A percentile compares a stretch with the other conserved stretches of the same genome.
phyloP scores from a whole-genome alignment of 441 rosid species.

The Pelargonium australe region DNA sequence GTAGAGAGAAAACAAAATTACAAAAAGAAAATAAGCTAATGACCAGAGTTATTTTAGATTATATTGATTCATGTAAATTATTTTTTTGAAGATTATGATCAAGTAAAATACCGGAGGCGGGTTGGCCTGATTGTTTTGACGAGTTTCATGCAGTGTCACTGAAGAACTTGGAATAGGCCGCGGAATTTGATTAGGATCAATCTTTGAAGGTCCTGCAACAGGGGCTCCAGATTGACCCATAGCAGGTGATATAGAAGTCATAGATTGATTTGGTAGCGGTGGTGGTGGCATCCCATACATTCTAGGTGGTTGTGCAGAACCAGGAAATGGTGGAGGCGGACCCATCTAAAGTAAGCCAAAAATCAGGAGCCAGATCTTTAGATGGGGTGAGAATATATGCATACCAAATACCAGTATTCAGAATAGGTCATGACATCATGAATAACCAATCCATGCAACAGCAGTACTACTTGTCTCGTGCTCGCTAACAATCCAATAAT shows the following conservation, averaged over 20 bases:
- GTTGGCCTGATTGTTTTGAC: slow-evolving; percentile 54
- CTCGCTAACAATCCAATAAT: no score
- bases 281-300: slow-evolving; percentile 46
- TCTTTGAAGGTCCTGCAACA: slow-evolving; percentile 41
- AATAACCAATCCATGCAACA: not conserved
- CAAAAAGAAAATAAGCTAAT: not conserved
- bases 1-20: slow-evolving; percentile 1
- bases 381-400: slow-evolving; percentile 5
- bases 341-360: slow-evolving; percentile 33
- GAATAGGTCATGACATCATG: not conserved
- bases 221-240: slow-evolving; percentile 50
- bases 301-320: slow-evolving; percentile 43
- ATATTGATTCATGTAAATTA: not conserved
- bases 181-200: slow-evolving; percentile 64
- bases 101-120: slow-evolving; percentile 44
- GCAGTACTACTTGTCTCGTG: no score
- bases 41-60: not conserved
- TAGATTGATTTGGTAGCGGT: slow-evolving; percentile 42
- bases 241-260: slow-evolving; percentile 51
- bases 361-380: slow-evolving; percentile 19
- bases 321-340: slow-evolving; percentile 42
- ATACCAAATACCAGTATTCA: not conserved
- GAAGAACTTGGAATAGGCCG: slow-evolving; percentile 49
- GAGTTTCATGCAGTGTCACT: slow-evolving; percentile 44
- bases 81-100: not conserved